A percentile compares a stretch with the other conserved stretches of the same genome.
These are phyloP conservation scores for Beta macrorhiza DNA, from an alignment of 179 eudicot species.

Conservation along the genomic window DNA sequence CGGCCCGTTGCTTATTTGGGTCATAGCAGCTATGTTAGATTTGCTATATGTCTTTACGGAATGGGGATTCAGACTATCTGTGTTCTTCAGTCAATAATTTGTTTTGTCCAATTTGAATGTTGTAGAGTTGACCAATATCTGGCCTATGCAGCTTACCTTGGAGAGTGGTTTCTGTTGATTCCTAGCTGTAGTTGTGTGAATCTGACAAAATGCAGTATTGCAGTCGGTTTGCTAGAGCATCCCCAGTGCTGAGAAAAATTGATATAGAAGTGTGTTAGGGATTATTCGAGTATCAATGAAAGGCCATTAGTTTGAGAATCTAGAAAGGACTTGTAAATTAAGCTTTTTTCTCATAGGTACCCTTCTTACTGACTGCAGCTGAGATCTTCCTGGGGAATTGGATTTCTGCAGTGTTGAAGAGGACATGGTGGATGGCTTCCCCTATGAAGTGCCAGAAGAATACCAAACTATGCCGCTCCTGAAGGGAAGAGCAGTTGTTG, in stretches of 20 bases:
- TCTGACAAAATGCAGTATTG: neutral
- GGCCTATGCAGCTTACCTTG: too few relatives aligned
- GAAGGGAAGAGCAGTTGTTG: constrained; percentile 95
- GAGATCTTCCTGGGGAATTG: constrained; percentile 99
- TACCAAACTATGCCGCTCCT: constrained; percentile 76
- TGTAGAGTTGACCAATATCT: too few relatives aligned
- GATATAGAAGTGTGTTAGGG: neutral
- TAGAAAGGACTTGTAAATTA: constrained; percentile 40
- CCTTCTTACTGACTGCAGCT: constrained; percentile 99
- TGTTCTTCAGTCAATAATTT: too few relatives aligned
- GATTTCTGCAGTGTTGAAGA: constrained; percentile 99
- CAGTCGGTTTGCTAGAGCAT: neutral
- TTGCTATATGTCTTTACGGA: too few relatives aligned
- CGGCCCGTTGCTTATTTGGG: neutral
- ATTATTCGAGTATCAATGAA: neutral
- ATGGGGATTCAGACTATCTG: too few relatives aligned
- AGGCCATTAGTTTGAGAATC: constrained; percentile 18
- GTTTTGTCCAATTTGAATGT: too few relatives aligned
- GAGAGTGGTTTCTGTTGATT: constrained; percentile 2
- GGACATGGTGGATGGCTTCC: constrained; percentile 98
- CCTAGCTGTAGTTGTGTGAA: neutral
- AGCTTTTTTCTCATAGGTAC: constrained; percentile 74
- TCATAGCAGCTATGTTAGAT: too few relatives aligned
- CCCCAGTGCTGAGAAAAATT: neutral
- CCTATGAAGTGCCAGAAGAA: constrained; percentile 96